These are phyloP conservation scores for Monosporascus sp. DNA, from an alignment of 2,329 filamentous ascomycete species.

Conservation along the genomic window DNA sequence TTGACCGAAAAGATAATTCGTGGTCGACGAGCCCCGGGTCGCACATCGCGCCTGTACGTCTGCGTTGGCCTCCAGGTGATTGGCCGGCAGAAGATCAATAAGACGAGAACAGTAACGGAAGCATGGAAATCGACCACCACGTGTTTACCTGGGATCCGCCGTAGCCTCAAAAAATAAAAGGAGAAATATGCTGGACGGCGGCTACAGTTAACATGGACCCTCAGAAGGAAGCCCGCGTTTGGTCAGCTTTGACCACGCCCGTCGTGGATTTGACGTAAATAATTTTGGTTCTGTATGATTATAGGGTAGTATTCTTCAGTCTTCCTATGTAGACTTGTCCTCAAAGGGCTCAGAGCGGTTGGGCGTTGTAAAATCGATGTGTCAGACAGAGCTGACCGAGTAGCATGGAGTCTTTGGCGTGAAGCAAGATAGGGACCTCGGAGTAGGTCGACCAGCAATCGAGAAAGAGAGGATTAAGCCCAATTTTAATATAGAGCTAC, in stretches of 20 bases:
- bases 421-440: too few relatives aligned
- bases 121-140: conserved; percentile 18
- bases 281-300: conserved; percentile 9
- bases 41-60: background rate
- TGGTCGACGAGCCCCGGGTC: background rate
- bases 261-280: too few relatives aligned
- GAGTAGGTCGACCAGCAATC: too few relatives aligned
- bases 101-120: conserved; percentile 3
- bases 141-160: conserved; percentile 23
- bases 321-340: too few relatives aligned
- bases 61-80: conserved; percentile 9
- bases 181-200: conserved; percentile 8
- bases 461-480: too few relatives aligned
- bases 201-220: background rate
- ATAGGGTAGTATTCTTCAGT: conserved; percentile 13
- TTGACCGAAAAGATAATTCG: conserved; percentile 1
- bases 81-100: conserved; percentile 11
- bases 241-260: background rate
- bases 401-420: too few relatives aligned
- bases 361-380: too few relatives aligned
- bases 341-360: too few relatives aligned
- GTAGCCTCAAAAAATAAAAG: conserved; percentile 17
- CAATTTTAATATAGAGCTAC: too few relatives aligned
- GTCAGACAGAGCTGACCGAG: too few relatives aligned
- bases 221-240: conserved; percentile 1